Evolutionary conservation across 768 basidiomycete species (phyloP).

Genomic region (Cubamyces lactineus): DNA sequence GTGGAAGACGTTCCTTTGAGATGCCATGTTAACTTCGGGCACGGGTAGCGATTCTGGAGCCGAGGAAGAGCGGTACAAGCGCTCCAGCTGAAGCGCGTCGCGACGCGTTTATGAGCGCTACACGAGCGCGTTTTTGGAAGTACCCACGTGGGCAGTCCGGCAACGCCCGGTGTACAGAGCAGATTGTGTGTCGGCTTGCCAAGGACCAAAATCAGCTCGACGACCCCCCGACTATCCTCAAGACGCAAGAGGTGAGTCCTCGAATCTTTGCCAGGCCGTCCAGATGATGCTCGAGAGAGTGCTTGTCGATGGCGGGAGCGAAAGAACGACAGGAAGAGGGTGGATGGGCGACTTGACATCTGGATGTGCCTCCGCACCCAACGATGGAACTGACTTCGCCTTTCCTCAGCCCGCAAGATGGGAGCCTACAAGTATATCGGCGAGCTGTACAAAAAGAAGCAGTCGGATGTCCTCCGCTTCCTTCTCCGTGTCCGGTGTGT

Average conservation of each 20-base stretch:
- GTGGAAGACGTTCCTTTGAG: background rate
- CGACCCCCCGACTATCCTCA: conserved; percentile 33
- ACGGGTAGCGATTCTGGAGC: too few relatives aligned
- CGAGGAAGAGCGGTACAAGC: too few relatives aligned
- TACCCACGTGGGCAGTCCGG: conserved; percentile 6
- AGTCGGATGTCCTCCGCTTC: conserved; percentile 97
- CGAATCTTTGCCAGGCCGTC: conserved; percentile 14
- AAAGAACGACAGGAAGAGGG: conserved; percentile 26
- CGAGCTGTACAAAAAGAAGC: conserved; percentile 98
- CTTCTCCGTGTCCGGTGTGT: conserved; percentile 92
- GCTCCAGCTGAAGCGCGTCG: background rate
- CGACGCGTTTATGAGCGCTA: conserved; percentile 4
- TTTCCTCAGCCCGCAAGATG: conserved; percentile 60
- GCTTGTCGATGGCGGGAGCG: conserved; percentile 5
- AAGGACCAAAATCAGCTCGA: conserved; percentile 23
- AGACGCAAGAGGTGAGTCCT: conserved; percentile 38
- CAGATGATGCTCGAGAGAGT: conserved; percentile 17
- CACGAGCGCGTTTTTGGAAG: conserved; percentile 2
- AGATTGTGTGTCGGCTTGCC: conserved; percentile 11
- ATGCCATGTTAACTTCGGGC: too few relatives aligned
- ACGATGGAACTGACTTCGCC: conserved; percentile 26
- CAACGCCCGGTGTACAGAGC: conserved; percentile 10
- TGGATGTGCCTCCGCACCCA: conserved; percentile 30
- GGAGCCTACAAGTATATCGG: conserved; percentile 96
- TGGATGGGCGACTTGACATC: conserved; percentile 34